Base-by-base conservation (phyloP, 768 basidiomycete genomes). In the Suillus tomentosus region DNA sequence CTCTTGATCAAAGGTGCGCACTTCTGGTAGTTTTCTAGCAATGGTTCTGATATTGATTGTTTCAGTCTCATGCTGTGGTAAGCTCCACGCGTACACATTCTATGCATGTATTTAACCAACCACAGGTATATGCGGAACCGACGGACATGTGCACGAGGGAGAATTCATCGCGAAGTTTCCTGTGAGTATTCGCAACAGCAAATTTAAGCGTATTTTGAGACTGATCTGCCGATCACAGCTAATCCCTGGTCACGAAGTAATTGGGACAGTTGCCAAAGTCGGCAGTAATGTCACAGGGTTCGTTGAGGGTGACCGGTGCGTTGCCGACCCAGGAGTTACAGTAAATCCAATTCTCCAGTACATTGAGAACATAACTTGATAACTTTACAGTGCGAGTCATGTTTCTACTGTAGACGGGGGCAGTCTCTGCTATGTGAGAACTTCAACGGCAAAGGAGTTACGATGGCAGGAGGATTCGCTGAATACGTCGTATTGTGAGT, bases 161-260 rank as follows among this genome's bases (percentile, higher is more conserved):
- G 87, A 88, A 74, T 88, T 88, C 73, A 88, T 87, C 66, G 80
- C 85, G 68, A 83, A 81, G 70, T 89, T 87, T 71, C 87, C 87
- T 45, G 81, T 57, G 37, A 57, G 55, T 39, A 7, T 39, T 39
- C 14, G 37, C 55, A 37, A 15, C 24, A 24, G 5, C 22, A 17
- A 34, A 24, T 9, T 17, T 2, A 24, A 76, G 66, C 13, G 71
- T 64, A 7, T 42, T 61, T 36, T 31, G 13, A 37, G 36, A 57
- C 8, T 57, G 22, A 57, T 24, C 0, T 17, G 39, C 22, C 14
- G 55, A 39, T 15, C 8, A 15, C 22, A 57, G 55, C 8, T 57
- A 6, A 24, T 57, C 1, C 55, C 55, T 39, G 55, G 55, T 10
- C 55, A 57, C 37, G 55, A 57, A 39, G 51, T 53, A 31, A 53